These are phyloP conservation scores for Papiliotrema nemorosa DNA, from an alignment of 1,284 basidiomycete species.

Conservation along the genomic window DNA sequence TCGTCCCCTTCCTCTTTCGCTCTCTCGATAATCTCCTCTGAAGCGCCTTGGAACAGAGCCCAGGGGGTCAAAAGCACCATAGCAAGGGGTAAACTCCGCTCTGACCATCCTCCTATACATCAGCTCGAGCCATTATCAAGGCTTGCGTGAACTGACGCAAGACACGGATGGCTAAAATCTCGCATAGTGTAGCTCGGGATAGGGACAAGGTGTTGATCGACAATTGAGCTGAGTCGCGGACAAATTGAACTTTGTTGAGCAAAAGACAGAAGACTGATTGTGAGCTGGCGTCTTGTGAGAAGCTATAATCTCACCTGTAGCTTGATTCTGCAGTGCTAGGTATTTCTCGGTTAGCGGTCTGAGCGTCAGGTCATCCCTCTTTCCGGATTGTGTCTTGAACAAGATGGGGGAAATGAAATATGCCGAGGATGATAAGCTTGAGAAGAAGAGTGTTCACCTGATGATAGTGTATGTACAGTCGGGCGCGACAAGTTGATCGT, in stretches of 20 bases:
- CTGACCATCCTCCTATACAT: slow-evolving; percentile 58
- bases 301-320: slow-evolving; percentile 30
- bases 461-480: slow-evolving; percentile 85
- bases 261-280: slow-evolving; percentile 81
- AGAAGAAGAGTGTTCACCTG: slow-evolving; percentile 22
- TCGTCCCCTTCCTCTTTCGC: slow-evolving; percentile 66
- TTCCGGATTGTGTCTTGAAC: background rate
- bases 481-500: slow-evolving; percentile 71
- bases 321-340: slow-evolving; percentile 41
- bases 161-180: slow-evolving; percentile 78
- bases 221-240: slow-evolving; percentile 61
- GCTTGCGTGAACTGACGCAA: slow-evolving; percentile 53
- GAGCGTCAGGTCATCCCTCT: background rate
- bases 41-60: slow-evolving; percentile 81
- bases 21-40: slow-evolving; percentile 58
- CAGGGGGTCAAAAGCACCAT: slow-evolving; percentile 79
- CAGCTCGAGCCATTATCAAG: background rate
- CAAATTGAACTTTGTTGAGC: slow-evolving; percentile 81
- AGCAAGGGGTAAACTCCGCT: slow-evolving; percentile 71
- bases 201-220: slow-evolving; percentile 61
- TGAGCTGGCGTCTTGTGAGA: background rate
- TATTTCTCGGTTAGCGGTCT: slow-evolving; percentile 49
- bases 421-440: background rate
- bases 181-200: slow-evolving; percentile 76
- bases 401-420: too few relatives aligned